These are phyloP conservation scores for Mychonastes homosphaera DNA, from an alignment of 139 green algal species.

Conservation along the genomic window DNA sequence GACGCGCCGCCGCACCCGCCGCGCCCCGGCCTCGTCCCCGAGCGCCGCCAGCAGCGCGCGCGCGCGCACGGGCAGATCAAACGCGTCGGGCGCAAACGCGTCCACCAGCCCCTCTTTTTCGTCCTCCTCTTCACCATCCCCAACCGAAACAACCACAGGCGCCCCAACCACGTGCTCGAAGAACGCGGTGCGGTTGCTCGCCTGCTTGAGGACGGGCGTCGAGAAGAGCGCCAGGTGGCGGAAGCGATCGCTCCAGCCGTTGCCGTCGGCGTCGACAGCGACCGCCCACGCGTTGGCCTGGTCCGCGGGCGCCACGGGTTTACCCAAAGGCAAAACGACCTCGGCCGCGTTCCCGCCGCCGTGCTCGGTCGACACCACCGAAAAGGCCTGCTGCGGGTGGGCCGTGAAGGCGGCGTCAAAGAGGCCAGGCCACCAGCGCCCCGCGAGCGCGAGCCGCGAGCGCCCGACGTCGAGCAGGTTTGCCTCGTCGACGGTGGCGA, in stretches of 20 bases:
- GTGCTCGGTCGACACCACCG: conserved; percentile 1
- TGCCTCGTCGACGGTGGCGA: conserved; percentile 9
- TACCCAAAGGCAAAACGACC: background rate
- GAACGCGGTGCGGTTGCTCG: conserved; percentile 23
- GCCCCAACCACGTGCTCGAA: conserved; percentile 30
- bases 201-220: conserved; percentile 34
- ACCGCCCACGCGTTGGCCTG: conserved; percentile 16
- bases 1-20: background rate
- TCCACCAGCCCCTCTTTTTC: too few relatives aligned
- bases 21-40: background rate
- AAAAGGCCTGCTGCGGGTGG: conserved; percentile 14
- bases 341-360: background rate
- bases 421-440: conserved; percentile 14
- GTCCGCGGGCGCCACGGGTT: conserved; percentile 8
- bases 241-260: conserved; percentile 35
- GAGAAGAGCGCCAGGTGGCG: conserved; percentile 23
- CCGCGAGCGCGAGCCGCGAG: conserved; percentile 23
- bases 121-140: too few relatives aligned
- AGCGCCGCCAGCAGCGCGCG: background rate
- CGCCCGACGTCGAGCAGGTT: conserved; percentile 20
- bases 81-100: conserved; percentile 8
- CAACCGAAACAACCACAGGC: conserved; percentile 7
- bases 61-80: conserved; percentile 10
- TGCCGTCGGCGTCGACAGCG: conserved; percentile 36
- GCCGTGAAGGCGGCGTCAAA: conserved; percentile 14